Base-by-base conservation (phyloP, 192 early-diverging fungal species). In the Coemansia sp. region DNA sequence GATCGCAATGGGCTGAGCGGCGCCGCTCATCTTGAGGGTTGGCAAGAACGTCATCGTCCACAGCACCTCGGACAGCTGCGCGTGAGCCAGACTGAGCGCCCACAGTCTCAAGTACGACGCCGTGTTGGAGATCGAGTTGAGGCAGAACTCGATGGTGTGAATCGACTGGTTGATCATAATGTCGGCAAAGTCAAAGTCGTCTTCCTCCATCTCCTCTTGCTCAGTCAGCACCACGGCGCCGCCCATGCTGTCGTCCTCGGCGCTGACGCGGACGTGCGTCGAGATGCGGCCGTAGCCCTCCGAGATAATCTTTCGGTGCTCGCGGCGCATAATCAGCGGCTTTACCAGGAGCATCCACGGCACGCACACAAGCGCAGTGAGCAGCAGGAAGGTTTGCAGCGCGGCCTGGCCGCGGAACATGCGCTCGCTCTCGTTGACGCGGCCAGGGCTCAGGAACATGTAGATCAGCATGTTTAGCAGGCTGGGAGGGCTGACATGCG, bases 391-490 rank as follows among this genome's bases (percentile, higher is more conserved):
- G 7, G 82, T 80, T 86, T 99, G 98, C 19, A 99, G 65, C 56
- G 77, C 76, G 9, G 84, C 90, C 86, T 99, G 98, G 47, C 96
- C 96, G 20, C 88, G 68, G 74, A 89, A 99, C 45, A 99, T 84
- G 62, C 83, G 85, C 41, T 93, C 90, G 24, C 74, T 76, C 24
- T 87, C 83, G 19, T 64, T 69, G 25, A 98, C 89, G 29, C 41
- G 79, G 24, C 98, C 98, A 9, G 98, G 98, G 32, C 89, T 88
- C 65, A 99, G 81, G 84, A 99, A 95, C 98, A 99, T 99, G 83
- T 96, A 98, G 75, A 99, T 99, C 65, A 99, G 87, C 68, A 93
- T 97, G 88, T 99, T 99, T 35, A 99, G 86, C 78, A 99, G 81
- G 41, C 93, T 93, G 22, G 98, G 98, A 4, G 97, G 92, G 37